phyloP scores from a whole-genome alignment of 257 asterid species.

The Nicotiana tomentosiformis region DNA sequence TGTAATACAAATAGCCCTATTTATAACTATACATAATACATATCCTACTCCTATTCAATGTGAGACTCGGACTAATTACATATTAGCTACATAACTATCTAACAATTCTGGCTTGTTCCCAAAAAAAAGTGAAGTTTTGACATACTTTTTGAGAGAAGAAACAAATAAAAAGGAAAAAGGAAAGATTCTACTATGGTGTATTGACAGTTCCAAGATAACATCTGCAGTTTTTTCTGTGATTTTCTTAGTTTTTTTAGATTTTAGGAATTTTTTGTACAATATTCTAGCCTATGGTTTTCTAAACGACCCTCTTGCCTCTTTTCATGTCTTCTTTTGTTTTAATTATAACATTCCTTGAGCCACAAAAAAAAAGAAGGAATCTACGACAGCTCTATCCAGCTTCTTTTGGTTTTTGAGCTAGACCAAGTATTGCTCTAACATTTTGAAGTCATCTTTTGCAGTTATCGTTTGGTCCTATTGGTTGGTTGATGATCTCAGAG shows the following conservation, averaged over 20 bases:
- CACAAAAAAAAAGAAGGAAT: not conserved
- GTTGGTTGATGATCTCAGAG: conserved; percentile 98
- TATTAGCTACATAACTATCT: too few relatives aligned
- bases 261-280: not conserved
- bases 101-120: not conserved
- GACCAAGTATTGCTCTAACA: not conserved
- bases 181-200: not conserved
- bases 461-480: conserved; percentile 96
- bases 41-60: too few relatives aligned
- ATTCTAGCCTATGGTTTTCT: not conserved
- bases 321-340: not conserved
- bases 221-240: not conserved
- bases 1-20: too few relatives aligned
- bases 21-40: too few relatives aligned
- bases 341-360: not conserved
- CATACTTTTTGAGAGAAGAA: not conserved
- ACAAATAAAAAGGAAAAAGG: not conserved
- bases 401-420: not conserved
- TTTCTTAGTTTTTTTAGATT: not conserved
- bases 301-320: not conserved
- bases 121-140: not conserved
- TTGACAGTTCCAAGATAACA: not conserved
- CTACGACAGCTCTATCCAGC: not conserved
- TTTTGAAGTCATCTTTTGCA: conserved; percentile 30
- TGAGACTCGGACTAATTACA: too few relatives aligned